phyloP scores from a whole-genome alignment of 2,329 filamentous ascomycete genomes.

The Fusarium nodosum region DNA sequence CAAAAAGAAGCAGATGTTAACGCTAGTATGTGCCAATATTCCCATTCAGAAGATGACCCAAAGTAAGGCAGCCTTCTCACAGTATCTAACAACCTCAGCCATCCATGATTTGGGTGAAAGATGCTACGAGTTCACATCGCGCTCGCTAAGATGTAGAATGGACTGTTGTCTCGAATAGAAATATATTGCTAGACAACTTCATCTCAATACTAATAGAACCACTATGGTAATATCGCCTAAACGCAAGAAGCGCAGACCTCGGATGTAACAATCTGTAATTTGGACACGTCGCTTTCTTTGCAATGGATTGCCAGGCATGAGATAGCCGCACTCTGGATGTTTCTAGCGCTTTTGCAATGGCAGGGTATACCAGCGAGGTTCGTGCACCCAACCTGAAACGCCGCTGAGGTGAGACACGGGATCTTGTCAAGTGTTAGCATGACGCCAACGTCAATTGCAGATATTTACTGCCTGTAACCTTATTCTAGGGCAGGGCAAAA shows the following conservation, averaged over 20 bases:
- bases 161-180: background rate
- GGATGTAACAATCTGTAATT: background rate
- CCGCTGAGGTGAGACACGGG: background rate
- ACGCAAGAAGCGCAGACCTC: background rate
- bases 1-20: background rate
- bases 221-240: background rate
- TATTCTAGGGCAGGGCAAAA: no score
- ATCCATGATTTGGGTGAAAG: background rate
- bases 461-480: no score
- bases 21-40: background rate
- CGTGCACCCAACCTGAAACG: background rate
- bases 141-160: background rate
- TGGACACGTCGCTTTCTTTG: background rate
- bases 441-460: background rate
- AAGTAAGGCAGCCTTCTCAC: background rate
- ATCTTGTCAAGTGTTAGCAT: background rate
- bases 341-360: background rate
- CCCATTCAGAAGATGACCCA: background rate
- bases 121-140: background rate
- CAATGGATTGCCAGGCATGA: background rate
- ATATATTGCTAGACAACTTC: background rate
- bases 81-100: background rate
- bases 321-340: background rate
- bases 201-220: background rate
- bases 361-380: background rate